Base-by-base conservation (phyloP, 805 yeast species). In the Huiozyma naganishii region DNA sequence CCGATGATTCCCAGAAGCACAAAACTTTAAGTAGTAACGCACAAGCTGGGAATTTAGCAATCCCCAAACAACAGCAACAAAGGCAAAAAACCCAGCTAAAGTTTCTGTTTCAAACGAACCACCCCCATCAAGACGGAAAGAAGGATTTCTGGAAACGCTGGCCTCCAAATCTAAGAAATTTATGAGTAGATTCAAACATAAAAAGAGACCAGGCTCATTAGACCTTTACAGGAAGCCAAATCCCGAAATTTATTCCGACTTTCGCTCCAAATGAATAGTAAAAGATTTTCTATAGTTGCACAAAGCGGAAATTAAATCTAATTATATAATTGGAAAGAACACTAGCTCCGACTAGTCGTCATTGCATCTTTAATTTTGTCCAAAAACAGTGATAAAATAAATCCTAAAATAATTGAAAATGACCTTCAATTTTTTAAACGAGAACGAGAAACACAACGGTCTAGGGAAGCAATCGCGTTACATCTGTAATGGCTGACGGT, bases 401-500 rank as follows among this genome's bases (percentile, higher is more conserved):
- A 17, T 17, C 23, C 23, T 17, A 4, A 17, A 17, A 17, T 17
- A 17, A 17, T 17, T 17, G 23, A 17, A 17, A 17, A 17, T 17
- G 23, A 17, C 23, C 23, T 17, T 17, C 4, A 17, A 17, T 17
- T 17, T 17, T 4, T 17, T 17, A 4, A 17, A 17, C 23, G 23
- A 17, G 23, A 17, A 17, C 23, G 23, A 4, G 23, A 17, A 17
- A 17, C 23, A 17, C 23, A 4, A 4, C 4, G 23, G 23, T 17
- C 23, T 17, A 17, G 23, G 23, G 23, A 17, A 17, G 23, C 23
- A 17, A 17, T 17, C 23, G 23, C 23, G 23, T 4, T 17, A 17
- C 23, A 17, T 17, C 23, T 17, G 23, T 17, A 4, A 57, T 57
- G 61, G 46, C 41, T 30, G 52, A 48, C 28, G 53, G 52, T 40